Base-by-base conservation (phyloP, 306 rosid genomes). In the Comarum palustre region DNA sequence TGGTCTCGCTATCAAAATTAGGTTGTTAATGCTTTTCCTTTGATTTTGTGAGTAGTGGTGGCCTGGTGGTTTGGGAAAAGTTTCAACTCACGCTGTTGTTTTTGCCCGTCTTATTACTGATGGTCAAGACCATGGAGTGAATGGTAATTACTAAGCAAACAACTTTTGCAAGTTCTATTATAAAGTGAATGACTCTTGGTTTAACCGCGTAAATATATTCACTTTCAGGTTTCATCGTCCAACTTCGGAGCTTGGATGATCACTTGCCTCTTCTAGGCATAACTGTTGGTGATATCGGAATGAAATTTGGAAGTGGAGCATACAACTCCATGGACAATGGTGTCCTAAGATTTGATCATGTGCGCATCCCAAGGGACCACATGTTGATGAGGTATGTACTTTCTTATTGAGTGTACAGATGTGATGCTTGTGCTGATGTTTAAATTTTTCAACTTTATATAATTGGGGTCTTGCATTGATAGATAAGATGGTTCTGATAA, bases 31-130 rank as follows among this genome's bases (percentile, higher is more conserved):
- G 66, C 66, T 52, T 42, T 68, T 65, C 77, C 69, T 66, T 41
- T 19, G 27, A 69, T 75, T 66, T 84, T 82, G 48, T 75, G 76
- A 41, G 67, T 83, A 94, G 99, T 94, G 99, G 99, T 94, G 99
- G 99, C 99, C 99, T 77, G 99, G 97, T 78, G 99, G 99, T 55
- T 79, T 94, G 91, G 99, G 99, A 75, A 91, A 94, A 83, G 76
- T 82, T 52, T 87, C 99, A 8, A 94, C 97, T 0, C 97, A 94
- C 72, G 96, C 88, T 76, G 79, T 90, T 83, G 85, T 87, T 67
- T 94, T 85, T 85, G 97, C 99, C 14, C 96, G 91, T 85, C 91
- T 94, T 79, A 88, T 88, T 47, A 86, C 81, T 32, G 82, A 91
- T 47, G 91, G 95, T 36, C 79, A 75, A 77, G 95, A 94, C 64